Evolutionary conservation across 1,139 yeast genomes (phyloP).

Genomic region (Kodamaea arcana): DNA sequence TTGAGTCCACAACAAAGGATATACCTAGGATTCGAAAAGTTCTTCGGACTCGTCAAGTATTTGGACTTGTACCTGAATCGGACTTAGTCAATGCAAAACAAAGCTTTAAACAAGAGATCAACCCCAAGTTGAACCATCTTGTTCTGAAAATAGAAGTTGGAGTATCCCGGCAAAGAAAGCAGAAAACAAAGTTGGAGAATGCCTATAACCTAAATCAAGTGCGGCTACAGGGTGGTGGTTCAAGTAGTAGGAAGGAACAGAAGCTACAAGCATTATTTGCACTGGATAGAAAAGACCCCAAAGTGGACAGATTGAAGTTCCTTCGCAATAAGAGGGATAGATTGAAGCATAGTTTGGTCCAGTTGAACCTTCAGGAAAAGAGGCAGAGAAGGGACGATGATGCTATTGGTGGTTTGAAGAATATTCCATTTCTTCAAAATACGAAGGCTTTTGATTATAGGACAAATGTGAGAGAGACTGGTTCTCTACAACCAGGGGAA

Average conservation of each 20-base stretch:
- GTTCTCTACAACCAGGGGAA: too few relatives aligned
- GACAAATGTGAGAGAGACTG: too few relatives aligned
- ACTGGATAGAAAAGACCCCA: slow-evolving; percentile 25
- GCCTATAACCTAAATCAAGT: slow-evolving; percentile 32
- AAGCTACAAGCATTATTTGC: slow-evolving; percentile 6
- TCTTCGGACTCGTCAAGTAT: slow-evolving; percentile 33
- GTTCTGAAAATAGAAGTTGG: slow-evolving; percentile 13
- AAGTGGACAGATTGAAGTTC: slow-evolving; percentile 19
- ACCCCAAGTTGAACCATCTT: slow-evolving; percentile 25
- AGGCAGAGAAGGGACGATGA: slow-evolving; percentile 6
- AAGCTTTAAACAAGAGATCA: slow-evolving; percentile 25
- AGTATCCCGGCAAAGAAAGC: slow-evolving; percentile 18
- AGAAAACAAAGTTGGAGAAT: slow-evolving; percentile 24
- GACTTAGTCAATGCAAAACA: slow-evolving; percentile 38
- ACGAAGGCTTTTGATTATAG: too few relatives aligned
- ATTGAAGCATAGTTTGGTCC: slow-evolving; percentile 30
- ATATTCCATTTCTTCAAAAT: slow-evolving; percentile 2
- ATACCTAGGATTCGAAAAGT: slow-evolving; percentile 32
- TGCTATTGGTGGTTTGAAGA: slow-evolving; percentile 1
- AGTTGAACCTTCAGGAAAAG: slow-evolving; percentile 15
- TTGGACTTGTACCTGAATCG: slow-evolving; percentile 40
- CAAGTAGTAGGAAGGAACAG: slow-evolving; percentile 4
- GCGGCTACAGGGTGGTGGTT: slow-evolving; percentile 24
- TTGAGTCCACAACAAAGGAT: slow-evolving; percentile 33
- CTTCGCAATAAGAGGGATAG: slow-evolving; percentile 37